These are phyloP conservation scores for Verticillium longisporum DNA, from an alignment of 2,329 filamentous ascomycete species.

Conservation along the genomic window DNA sequence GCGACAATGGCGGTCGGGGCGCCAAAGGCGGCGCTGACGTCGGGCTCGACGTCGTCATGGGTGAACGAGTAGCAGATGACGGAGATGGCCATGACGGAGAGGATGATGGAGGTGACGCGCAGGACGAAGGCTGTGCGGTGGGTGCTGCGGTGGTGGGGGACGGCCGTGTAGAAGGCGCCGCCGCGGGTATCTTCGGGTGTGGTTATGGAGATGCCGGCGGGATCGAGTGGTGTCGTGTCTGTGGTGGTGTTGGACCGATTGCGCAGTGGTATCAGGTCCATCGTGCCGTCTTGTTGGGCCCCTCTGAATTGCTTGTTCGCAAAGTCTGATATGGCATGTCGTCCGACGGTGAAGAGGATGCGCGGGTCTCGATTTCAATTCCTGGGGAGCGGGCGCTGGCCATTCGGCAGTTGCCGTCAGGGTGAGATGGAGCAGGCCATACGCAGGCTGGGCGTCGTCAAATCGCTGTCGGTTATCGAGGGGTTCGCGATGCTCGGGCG, in stretches of 20 bases:
- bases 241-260: slow-evolving; percentile 5
- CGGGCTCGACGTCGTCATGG: not conserved
- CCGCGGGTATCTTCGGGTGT: slow-evolving; percentile 2
- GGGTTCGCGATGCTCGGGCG: not conserved
- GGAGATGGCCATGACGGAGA: slow-evolving; percentile 4
- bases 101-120: slow-evolving; percentile 5
- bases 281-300: no score
- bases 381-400: not conserved
- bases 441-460: not conserved
- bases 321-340: not conserved
- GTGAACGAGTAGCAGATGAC: not conserved
- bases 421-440: not conserved
- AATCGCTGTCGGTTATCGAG: not conserved
- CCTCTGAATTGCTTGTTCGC: not conserved
- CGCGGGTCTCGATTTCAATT: not conserved
- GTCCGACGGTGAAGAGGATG: not conserved
- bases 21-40: slow-evolving; percentile 1
- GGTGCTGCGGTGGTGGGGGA: slow-evolving; percentile 10
- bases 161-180: slow-evolving; percentile 9
- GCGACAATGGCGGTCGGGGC: slow-evolving; percentile 2
- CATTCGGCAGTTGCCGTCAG: not conserved
- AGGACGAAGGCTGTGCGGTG: slow-evolving; percentile 6
- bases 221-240: slow-evolving; percentile 9
- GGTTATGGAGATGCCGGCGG: slow-evolving; percentile 4
- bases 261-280: not conserved